A percentile compares a stretch with the other conserved stretches of the same genome.
These are phyloP conservation scores for Tanacetum coccineum DNA, from an alignment of 129 eudicot genomes.

Conservation along the genomic window DNA sequence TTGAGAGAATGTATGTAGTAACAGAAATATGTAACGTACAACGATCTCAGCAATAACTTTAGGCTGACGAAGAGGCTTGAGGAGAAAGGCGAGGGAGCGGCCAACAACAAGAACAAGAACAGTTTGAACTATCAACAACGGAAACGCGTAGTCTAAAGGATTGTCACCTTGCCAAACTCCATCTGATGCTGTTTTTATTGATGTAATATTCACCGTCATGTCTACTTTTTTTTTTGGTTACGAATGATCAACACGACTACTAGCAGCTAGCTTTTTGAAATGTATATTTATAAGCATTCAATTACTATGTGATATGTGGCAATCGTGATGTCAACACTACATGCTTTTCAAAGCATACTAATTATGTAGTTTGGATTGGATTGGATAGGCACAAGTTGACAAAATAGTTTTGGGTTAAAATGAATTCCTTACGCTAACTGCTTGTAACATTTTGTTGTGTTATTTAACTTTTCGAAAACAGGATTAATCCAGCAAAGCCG, in stretches of 20 bases:
- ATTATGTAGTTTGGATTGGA: not conserved
- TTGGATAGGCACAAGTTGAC: too few species aligned
- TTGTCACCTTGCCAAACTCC: conserved; percentile 84
- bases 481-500: too few species aligned
- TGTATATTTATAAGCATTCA: not conserved
- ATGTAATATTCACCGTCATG: conserved; percentile 49
- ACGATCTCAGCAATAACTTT: conserved; percentile 89
- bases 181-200: conserved; percentile 49
- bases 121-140: conserved; percentile 65
- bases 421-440: not conserved
- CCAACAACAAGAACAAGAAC: conserved; percentile 50
- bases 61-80: conserved; percentile 89
- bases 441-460: too few species aligned
- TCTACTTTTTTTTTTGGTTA: not conserved
- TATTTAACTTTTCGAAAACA: too few species aligned
- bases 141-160: conserved; percentile 68
- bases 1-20: not conserved
- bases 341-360: not conserved
- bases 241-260: not conserved
- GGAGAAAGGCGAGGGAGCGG: conserved; percentile 69
- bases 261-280: too few species aligned
- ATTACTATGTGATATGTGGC: not conserved
- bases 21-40: conserved; percentile 35
- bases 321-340: not conserved
- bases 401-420: not conserved